Percentiles rank a stretch among this genome's conserved stretches.
These are phyloP conservation scores for Gypsophila paniculata DNA, from an alignment of 179 eudicot genomes.

Conservation along the genomic window DNA sequence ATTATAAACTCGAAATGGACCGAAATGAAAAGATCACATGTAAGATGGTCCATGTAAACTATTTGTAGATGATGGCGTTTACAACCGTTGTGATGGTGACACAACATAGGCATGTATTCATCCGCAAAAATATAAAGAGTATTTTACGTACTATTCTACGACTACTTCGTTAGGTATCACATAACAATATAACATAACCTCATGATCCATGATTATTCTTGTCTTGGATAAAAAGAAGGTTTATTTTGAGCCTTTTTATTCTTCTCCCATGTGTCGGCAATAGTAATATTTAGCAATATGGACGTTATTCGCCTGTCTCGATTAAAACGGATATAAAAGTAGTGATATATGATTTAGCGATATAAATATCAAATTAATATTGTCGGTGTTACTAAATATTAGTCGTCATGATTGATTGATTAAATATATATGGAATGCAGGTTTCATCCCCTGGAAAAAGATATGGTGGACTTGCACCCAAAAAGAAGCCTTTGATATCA, in stretches of 20 bases:
- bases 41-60: slow-evolving; percentile 17
- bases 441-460: slow-evolving; percentile 38
- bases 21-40: slow-evolving; percentile 15
- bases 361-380: no score
- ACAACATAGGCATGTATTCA: neutral
- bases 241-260: no score
- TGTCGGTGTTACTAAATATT: no score
- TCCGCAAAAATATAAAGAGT: neutral
- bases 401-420: no score
- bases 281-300: no score
- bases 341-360: no score
- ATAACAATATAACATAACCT: no score
- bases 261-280: no score
- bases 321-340: no score
- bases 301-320: no score
- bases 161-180: no score
- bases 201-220: slow-evolving; percentile 3
- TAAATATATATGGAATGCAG: slow-evolving; percentile 29
- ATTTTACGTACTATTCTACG: no score
- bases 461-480: slow-evolving; percentile 75
- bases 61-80: neutral
- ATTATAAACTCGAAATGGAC: neutral
- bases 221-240: neutral
- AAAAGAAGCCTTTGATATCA: slow-evolving; percentile 78
- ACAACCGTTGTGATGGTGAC: slow-evolving; percentile 11